These are phyloP conservation scores for Tolypocladium ophioglossoides DNA, from an alignment of 2,329 filamentous ascomycete genomes.

Conservation along the genomic window DNA sequence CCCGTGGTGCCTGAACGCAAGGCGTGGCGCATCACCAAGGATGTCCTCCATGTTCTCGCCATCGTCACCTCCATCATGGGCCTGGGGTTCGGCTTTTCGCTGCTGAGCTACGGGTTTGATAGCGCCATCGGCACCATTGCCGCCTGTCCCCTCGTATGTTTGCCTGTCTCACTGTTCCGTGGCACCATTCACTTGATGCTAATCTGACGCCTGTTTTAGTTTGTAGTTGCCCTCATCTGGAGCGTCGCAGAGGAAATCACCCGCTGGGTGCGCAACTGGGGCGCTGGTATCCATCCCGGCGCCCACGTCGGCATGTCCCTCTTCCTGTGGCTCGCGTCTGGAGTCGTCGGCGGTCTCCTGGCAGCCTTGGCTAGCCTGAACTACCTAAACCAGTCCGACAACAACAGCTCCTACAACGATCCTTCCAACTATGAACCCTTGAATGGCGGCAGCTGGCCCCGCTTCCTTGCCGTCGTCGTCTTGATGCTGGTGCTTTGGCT, in stretches of 20 bases:
- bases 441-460: neutral
- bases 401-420: neutral
- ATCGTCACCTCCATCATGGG: constrained; percentile 16
- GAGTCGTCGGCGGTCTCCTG: neutral
- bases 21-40: constrained; percentile 12
- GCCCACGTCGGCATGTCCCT: constrained; percentile 32
- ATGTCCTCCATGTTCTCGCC: constrained; percentile 15
- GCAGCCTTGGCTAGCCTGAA: no score
- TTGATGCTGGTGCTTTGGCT: neutral
- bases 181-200: neutral
- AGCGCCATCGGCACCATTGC: constrained; percentile 2
- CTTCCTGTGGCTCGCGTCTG: constrained; percentile 24
- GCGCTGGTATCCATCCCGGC: constrained; percentile 29
- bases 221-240: constrained; percentile 24
- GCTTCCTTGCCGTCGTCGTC: neutral
- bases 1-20: neutral
- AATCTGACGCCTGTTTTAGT: constrained; percentile 12
- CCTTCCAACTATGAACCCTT: neutral
- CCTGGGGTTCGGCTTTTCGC: constrained; percentile 16
- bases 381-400: no score
- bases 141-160: constrained; percentile 3
- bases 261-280: constrained; percentile 19
- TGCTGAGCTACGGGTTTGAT: constrained; percentile 2
- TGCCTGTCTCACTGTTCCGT: neutral
- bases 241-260: constrained; percentile 27